Evolutionary conservation across 2,329 filamentous ascomycete species (phyloP).

Genomic region (Pseudopyricularia javanii): DNA sequence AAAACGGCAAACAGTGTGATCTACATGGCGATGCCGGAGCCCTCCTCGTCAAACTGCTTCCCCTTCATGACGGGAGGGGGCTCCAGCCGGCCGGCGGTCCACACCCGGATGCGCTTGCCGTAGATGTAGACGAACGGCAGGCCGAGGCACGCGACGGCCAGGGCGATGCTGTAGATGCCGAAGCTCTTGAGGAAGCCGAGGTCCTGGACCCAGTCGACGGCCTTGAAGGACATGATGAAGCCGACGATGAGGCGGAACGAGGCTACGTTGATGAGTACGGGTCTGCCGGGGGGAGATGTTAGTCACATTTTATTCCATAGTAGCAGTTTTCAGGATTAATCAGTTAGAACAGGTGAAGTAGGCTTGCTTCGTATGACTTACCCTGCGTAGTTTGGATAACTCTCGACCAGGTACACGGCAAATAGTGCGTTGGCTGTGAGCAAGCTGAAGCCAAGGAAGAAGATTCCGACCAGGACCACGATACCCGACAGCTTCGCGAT

Average conservation of each 20-base stretch:
- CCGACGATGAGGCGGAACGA: conserved; percentile 17
- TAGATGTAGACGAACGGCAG: conserved; percentile 15
- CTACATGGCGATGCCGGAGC: neutral
- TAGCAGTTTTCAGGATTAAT: no score
- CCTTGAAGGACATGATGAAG: conserved; percentile 16
- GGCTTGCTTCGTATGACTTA: conserved; percentile 5
- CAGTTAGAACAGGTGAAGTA: no score
- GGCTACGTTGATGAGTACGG: conserved; percentile 19
- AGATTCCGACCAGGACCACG: conserved; percentile 10
- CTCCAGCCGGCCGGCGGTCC: conserved; percentile 13
- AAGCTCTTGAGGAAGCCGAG: conserved; percentile 15
- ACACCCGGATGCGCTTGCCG: conserved; percentile 14
- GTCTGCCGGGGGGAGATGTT: conserved; percentile 5
- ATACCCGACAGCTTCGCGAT: conserved; percentile 8
- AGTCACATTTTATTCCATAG: no score
- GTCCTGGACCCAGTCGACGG: conserved; percentile 14
- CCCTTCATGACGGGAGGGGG: neutral
- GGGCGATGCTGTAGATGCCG: conserved; percentile 16
- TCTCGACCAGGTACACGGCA: conserved; percentile 14
- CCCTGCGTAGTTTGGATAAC: conserved; percentile 13
- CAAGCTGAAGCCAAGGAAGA: conserved; percentile 10
- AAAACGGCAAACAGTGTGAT: no score
- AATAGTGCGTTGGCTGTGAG: conserved; percentile 11
- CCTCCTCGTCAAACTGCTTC: neutral
- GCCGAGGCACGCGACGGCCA: conserved; percentile 16